These are phyloP conservation scores for Sechiopsis laciniata DNA, from an alignment of 306 rosid species.

Conservation along the genomic window DNA sequence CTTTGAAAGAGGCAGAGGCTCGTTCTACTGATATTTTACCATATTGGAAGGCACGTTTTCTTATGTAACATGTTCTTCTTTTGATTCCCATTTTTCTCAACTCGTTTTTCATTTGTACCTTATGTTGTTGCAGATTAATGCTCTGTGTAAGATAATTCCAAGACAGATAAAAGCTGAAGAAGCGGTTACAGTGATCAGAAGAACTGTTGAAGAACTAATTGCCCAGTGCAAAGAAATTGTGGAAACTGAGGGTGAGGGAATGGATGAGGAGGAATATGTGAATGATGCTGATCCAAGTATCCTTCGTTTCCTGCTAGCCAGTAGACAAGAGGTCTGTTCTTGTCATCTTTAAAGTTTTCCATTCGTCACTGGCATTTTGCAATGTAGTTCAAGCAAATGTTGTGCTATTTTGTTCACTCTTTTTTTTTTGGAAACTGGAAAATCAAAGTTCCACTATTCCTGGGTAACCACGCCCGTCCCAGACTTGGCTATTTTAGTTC, in stretches of 20 bases:
- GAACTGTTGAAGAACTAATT: slow-evolving; percentile 82
- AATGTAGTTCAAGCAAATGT: neutral
- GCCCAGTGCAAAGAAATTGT: slow-evolving; percentile 80
- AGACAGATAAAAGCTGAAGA: slow-evolving; percentile 88
- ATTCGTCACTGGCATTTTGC: neutral
- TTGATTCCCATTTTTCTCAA: neutral
- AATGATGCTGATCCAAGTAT: slow-evolving; percentile 84
- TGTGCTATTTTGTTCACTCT: too few species aligned
- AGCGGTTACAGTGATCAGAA: slow-evolving; percentile 61
- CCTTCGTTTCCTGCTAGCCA: slow-evolving; percentile 83
- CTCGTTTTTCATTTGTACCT: slow-evolving; percentile 3
- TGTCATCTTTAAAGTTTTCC: neutral
- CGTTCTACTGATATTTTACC: slow-evolving; percentile 90
- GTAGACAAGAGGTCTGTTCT: slow-evolving; percentile 75
- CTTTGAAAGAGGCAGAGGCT: slow-evolving; percentile 93
- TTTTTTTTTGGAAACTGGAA: too few species aligned
- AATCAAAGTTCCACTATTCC: too few species aligned
- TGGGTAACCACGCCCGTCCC: too few species aligned
- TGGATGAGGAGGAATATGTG: slow-evolving; percentile 70
- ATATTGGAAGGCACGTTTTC: slow-evolving; percentile 69
- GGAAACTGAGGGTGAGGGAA: slow-evolving; percentile 84
- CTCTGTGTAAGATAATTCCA: slow-evolving; percentile 72
- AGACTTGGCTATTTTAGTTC: too few species aligned
- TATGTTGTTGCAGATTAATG: slow-evolving; percentile 46
- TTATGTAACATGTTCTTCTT: neutral